A percentile compares a stretch with the other conserved stretches of the same genome.
Conservation (phyloP, 176 grass and related monocot species). For the Ampelocalamus luodianensis region DNA sequence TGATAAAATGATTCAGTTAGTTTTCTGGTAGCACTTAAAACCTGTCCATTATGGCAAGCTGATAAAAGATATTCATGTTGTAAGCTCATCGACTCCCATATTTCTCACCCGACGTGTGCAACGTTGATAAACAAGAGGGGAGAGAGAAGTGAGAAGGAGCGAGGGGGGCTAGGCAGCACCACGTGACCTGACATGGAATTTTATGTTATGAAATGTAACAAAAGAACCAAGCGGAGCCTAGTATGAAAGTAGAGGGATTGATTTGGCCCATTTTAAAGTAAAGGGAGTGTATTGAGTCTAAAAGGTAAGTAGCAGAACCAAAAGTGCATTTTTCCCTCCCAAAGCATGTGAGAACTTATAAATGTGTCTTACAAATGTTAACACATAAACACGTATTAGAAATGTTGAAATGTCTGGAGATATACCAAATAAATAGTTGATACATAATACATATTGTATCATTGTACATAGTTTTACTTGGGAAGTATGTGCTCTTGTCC, state of each 20-base stretch:
- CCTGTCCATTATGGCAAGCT: background rate
- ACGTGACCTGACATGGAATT: background rate
- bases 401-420: slow-evolving; percentile 8
- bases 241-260: background rate
- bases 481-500: slow-evolving; percentile 34
- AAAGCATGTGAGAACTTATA: background rate
- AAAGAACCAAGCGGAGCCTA: slow-evolving; percentile 6
- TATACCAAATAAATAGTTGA: background rate
- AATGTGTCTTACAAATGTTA: background rate
- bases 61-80: slow-evolving; percentile 2
- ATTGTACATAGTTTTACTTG: slow-evolving; percentile 12
- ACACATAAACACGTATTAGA: slow-evolving; percentile 8
- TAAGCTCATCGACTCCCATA: background rate
- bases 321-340: background rate
- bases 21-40: background rate
- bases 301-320: background rate
- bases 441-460: background rate
- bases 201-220: background rate
- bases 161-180: background rate
- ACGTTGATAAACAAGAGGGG: background rate
- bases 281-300: background rate
- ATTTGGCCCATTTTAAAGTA: background rate
- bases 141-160: background rate
- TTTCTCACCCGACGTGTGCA: background rate
- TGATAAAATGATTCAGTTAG: background rate